Conservation (phyloP, 2,329 filamentous ascomycete species). For the Epichloe scottii region DNA sequence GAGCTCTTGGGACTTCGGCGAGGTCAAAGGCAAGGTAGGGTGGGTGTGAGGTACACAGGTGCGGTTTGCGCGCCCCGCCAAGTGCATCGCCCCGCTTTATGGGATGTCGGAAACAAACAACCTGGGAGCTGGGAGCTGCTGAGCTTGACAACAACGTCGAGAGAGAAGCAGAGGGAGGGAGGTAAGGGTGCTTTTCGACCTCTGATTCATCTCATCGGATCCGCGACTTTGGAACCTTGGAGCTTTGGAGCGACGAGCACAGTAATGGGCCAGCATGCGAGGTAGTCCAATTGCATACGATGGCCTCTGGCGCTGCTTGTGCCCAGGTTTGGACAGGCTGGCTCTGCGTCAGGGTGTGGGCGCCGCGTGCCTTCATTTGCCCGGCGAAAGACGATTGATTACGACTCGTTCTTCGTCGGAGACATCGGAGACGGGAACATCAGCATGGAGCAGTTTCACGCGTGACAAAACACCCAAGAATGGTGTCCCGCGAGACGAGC, state of each 20-base stretch:
- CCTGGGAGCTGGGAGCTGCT: background rate
- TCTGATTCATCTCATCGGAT: no score
- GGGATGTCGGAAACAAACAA: background rate
- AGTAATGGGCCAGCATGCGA: constrained; percentile 14
- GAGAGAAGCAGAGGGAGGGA: no score
- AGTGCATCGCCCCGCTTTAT: constrained; percentile 16
- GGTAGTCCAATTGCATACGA: constrained; percentile 30
- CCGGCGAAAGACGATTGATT: background rate
- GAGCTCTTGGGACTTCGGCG: background rate
- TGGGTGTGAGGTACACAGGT: no score
- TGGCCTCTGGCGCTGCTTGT: constrained; percentile 52
- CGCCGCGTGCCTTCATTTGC: background rate
- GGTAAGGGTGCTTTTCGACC: no score
- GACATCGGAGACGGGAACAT: background rate
- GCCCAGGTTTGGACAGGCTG: constrained; percentile 37
- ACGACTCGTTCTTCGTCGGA: background rate
- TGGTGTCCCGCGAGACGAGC: constrained; percentile 3
- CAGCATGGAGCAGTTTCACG: background rate
- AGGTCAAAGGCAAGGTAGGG: background rate
- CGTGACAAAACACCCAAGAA: background rate
- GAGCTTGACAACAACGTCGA: background rate
- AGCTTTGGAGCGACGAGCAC: background rate
- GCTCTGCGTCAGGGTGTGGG: constrained; percentile 21
- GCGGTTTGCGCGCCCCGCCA: constrained; percentile 12
- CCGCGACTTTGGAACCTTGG: background rate